These are phyloP conservation scores for Cenchrus fungigraminus DNA, from an alignment of 176 grass and related monocot species.

Conservation along the genomic window DNA sequence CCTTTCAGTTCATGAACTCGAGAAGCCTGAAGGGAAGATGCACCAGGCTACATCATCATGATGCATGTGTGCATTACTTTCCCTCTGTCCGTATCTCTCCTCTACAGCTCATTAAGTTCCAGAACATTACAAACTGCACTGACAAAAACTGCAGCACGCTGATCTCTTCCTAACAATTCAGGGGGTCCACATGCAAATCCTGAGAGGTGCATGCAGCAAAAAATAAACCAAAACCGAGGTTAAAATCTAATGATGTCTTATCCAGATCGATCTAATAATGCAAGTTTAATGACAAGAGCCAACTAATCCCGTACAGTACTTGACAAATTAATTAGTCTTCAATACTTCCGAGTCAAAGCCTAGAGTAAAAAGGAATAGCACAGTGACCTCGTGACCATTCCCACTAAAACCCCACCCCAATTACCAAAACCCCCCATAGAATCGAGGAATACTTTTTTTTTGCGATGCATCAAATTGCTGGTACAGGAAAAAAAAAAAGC, in stretches of 20 bases:
- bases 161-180: slow-evolving; percentile 17
- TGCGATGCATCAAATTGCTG: background rate
- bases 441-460: background rate
- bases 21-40: slow-evolving; percentile 10
- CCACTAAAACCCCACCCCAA: slow-evolving; percentile 15
- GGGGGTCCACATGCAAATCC: slow-evolving; percentile 49
- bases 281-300: background rate
- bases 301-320: background rate
- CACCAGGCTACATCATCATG: slow-evolving; percentile 26
- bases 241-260: slow-evolving; percentile 12
- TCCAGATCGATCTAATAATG: slow-evolving; percentile 6
- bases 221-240: slow-evolving; percentile 33
- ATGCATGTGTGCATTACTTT: slow-evolving; percentile 2
- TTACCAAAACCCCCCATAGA: slow-evolving; percentile 4
- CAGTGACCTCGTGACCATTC: slow-evolving; percentile 9
- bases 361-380: background rate
- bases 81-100: background rate
- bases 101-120: background rate
- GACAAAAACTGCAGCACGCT: background rate
- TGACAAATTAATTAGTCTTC: slow-evolving; percentile 4
- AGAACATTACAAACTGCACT: background rate
- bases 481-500: background rate
- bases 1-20: slow-evolving; percentile 7
- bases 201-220: slow-evolving; percentile 57
- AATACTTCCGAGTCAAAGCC: slow-evolving; percentile 8